Base-by-base conservation (phyloP, 2,329 filamentous ascomycete species). In the Exserohilum rostratum region DNA sequence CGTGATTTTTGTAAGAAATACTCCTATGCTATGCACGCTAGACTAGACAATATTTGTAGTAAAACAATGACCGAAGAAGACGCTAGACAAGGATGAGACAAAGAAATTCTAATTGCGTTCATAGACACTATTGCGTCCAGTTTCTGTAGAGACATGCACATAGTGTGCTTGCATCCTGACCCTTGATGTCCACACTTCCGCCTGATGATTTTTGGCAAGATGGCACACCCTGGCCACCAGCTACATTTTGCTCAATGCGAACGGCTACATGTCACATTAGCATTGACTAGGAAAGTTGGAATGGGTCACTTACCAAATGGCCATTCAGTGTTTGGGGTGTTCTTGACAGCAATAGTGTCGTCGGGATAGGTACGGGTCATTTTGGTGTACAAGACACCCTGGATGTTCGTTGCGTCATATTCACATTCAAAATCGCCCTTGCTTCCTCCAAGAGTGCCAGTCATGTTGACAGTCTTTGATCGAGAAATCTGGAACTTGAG, bases 361-460 rank as follows among this genome's bases (percentile, higher is more conserved):
- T 69, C 63, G 3, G 77, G 76, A 59, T 77, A 79, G 0, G 70
- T 70, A 57, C 76, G 78, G 35, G 66, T 57, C 71, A 76, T 77
- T 54, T 78, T 80, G n/a, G 85, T 88, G 76, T 87, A 90, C 2
- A 90, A 71, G 3, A 79, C 83, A 0, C 80, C 87, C 22, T 80
- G 74, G 58, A 89, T 79, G 1, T 73, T 76, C 0, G 85, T 87
- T 27, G 77, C 71, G 50, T 82, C 80, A 73, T 83, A 90, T 55
- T 78, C 83, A 73, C 87, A 90, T 37, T 78, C 80, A 1, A 82
- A 78, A 2, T 78, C 77, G 12, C 76, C 71, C 56, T 79, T 80
- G 43, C 76, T 66, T n/a, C 69, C 60, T 0, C 80, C 78, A 3
- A 85, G 63, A 18, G 75, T 69, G 6, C 72, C 71, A 1, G 73